Evolutionary conservation across 805 yeast genomes (phyloP), one percentile per base, ranked within the genome.

Genomic region (Wickerhamomyces sydowiorum): DNA sequence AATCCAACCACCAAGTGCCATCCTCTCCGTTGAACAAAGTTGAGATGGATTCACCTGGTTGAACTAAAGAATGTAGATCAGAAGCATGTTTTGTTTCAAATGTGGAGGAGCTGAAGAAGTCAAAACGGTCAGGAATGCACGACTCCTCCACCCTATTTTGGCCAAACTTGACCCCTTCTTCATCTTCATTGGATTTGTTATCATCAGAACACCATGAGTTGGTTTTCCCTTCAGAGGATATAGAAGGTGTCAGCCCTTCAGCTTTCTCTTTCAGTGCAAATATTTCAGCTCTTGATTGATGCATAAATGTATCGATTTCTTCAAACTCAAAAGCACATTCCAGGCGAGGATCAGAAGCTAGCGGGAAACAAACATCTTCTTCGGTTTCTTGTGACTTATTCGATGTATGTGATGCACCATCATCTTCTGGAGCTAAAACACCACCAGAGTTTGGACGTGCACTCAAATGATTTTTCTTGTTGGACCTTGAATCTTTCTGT

Each of bases 321-420:
- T 80, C 88, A 55, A 91, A 88, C 62, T 91, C 96, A 51, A 93
- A 86, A 15, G 96, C 96, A 46, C 80, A 80, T 33, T 76, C 67
- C 39, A 77, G 68, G 13, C 71, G 67, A 43, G 73, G 78, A 46
- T 82, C 83, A 4, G 86, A 80, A 38, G 79, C 67, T 87, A 88
- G 83, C 2, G 98, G 98, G 64, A 90, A 90, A 70, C 98, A 91
- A 36, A 91, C 99, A 73, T 91, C 98, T 59, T 88, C 96, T 56
- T 91, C 98, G 0, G 96, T 88, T 57, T 89, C 96, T 53, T 86
- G 95, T 4, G 90, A 81, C 17, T 81, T 78, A 49, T 88, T 71
- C 8, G 91, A 82, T 2, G 81, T 85, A 51, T 78, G 86, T 2
- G 90, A 83, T 51, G 76, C 83, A 18, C 72, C 74, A 49, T 84